Conservation (phyloP, 352 stramenopile species). For the Peronospora farinosa region DNA sequence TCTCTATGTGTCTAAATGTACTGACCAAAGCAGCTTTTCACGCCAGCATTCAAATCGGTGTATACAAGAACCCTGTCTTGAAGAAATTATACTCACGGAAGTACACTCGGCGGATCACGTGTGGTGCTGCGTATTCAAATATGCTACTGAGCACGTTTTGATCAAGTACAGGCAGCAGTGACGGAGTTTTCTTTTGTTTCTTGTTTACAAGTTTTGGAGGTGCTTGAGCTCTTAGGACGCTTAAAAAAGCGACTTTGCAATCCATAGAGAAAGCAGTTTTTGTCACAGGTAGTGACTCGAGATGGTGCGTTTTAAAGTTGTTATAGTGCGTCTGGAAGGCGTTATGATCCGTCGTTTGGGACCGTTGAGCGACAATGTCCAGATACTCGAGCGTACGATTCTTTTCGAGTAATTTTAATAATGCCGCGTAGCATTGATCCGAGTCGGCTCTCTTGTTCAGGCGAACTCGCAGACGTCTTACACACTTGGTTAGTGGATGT, state of each 20-base stretch:
- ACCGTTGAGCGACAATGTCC: slow-evolving; percentile 12
- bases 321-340: slow-evolving; percentile 20
- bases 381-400: slow-evolving; percentile 24
- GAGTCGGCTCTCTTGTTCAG: slow-evolving; percentile 4
- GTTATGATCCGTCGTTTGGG: slow-evolving; percentile 16
- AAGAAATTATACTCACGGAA: slow-evolving; percentile 22
- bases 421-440: slow-evolving; percentile 6
- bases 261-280: slow-evolving; percentile 3
- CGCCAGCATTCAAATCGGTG: slow-evolving; percentile 12
- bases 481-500: slow-evolving; percentile 17
- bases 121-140: slow-evolving; percentile 19
- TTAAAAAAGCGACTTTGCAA: slow-evolving; percentile 22
- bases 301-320: slow-evolving; percentile 19
- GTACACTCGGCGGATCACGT: slow-evolving; percentile 20
- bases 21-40: too few species aligned
- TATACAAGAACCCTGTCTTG: slow-evolving; percentile 11
- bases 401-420: slow-evolving; percentile 14
- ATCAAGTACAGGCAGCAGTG: slow-evolving; percentile 10
- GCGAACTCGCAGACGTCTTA: slow-evolving; percentile 19
- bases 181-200: slow-evolving; percentile 12
- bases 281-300: slow-evolving; percentile 12
- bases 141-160: slow-evolving; percentile 16
- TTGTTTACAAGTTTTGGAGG: slow-evolving; percentile 3
- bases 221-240: slow-evolving; percentile 9
- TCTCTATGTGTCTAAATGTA: too few species aligned